phyloP scores from a whole-genome alignment of 1,284 basidiomycete genomes.

The Apiotrichum siamense region DNA sequence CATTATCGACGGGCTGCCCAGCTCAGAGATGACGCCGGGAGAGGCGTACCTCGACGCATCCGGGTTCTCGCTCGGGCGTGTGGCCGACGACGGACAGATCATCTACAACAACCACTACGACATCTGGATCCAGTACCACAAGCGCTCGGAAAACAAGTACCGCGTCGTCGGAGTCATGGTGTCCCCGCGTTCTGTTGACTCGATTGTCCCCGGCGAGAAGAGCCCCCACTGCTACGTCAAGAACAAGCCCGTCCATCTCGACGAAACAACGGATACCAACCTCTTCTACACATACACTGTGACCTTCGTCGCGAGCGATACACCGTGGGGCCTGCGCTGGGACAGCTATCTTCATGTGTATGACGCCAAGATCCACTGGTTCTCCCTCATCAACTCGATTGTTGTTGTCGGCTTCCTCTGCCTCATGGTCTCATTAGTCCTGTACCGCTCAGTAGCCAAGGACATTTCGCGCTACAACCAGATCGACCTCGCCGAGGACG shows the following conservation, averaged over 20 bases:
- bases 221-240: slow-evolving; percentile 33
- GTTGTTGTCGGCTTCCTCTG: slow-evolving; percentile 87
- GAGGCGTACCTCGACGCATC: slow-evolving; percentile 80
- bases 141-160: slow-evolving; percentile 60
- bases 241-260: slow-evolving; percentile 55
- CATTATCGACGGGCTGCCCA: slow-evolving; percentile 90
- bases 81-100: slow-evolving; percentile 20
- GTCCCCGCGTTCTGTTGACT: slow-evolving; percentile 61
- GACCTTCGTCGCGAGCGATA: slow-evolving; percentile 78
- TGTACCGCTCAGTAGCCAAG: slow-evolving; percentile 76
- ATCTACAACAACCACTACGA: slow-evolving; percentile 80
- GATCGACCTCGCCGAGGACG: slow-evolving; percentile 87
- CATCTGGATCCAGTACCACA: slow-evolving; percentile 63
- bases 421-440: slow-evolving; percentile 83
- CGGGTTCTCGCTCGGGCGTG: slow-evolving; percentile 50
- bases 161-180: slow-evolving; percentile 88
- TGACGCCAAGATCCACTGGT: slow-evolving; percentile 58
- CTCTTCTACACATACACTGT: slow-evolving; percentile 86
- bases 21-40: slow-evolving; percentile 81
- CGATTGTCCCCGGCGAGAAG: slow-evolving; percentile 23
- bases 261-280: slow-evolving; percentile 58
- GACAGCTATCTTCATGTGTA: slow-evolving; percentile 81
- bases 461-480: slow-evolving; percentile 97
- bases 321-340: slow-evolving; percentile 82
- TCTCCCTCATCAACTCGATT: slow-evolving; percentile 88